Base-by-base conservation (phyloP, 805 yeast genomes). In the Pichia nanzhaoensis region DNA sequence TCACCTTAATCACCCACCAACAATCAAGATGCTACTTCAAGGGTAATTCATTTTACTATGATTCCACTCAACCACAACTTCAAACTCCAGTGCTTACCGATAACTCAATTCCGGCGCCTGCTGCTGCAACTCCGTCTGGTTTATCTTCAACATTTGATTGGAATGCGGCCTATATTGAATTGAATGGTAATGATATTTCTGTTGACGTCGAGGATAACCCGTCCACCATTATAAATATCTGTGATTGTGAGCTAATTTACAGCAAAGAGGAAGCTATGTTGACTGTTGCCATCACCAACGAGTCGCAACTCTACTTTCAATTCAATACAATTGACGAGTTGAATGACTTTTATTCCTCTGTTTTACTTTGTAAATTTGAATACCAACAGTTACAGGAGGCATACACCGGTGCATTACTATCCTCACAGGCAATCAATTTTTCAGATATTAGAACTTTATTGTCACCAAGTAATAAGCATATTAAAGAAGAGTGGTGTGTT, bases 1-100 rank as follows among this genome's bases (percentile, higher is more conserved):
- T 86, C 33, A 80, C 86, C 18, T 69, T 87, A 51, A 68, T 84
- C 45, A 75, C 76, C 38, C 80, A 89, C 17, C 95, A 87, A 57
- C 77, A 78, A 50, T 71, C 78, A 20, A 70, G 95, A 39, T 69
- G 76, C 7, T 86, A 87, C 60, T 50, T 37, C 21, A 41, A 40
- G 8, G 53, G 51, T 4, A 20, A 37, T 17, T 24, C 42, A 5
- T 45, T 21, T n/a, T 47, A 30, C 14, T 32, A 31, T 30, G 50
- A 50, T 20, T 31, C 38, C 14, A 36, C 52, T 13, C 32, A 17
- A n/a, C 13, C 34, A 9, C n/a, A 12, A 27, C 12, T 19, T 32
- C 41, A 27, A 30, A 19, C 34, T 17, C 18, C 20, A 13, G 7
- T 24, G 6, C 5, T 13, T 9, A 6, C 27, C 30, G 20, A 40